Conservation (phyloP, 2,329 filamentous ascomycete genomes). For the Colletotrichum sp. region DNA sequence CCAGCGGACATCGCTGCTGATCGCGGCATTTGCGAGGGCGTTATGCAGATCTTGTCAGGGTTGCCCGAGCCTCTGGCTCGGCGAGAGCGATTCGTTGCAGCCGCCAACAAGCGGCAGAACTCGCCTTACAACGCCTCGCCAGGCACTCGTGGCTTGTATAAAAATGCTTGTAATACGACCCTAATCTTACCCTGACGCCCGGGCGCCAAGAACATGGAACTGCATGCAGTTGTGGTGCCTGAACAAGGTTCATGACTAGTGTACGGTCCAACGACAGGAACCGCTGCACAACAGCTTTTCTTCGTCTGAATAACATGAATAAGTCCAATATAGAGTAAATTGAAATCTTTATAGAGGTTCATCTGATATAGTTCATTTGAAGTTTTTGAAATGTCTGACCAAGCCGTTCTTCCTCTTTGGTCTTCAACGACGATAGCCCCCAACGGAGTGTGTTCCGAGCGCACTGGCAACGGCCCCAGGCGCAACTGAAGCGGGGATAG, state of each 20-base stretch:
- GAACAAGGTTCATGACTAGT: constrained; percentile 18
- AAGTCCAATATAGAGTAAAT: neutral
- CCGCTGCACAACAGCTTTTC: neutral
- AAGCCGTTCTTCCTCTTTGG: neutral
- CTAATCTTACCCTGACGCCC: constrained; percentile 7
- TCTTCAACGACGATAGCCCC: neutral
- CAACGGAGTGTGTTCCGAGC: neutral
- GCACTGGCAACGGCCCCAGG: neutral
- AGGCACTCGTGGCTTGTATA: neutral
- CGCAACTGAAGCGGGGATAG: constrained; percentile 7
- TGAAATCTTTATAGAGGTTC: neutral
- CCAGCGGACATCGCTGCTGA: neutral
- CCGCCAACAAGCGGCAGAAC: neutral
- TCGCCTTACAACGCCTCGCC: neutral
- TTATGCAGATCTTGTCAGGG: constrained; percentile 4
- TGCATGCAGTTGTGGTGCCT: neutral
- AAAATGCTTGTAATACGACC: constrained; percentile 5
- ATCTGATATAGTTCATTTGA: neutral
- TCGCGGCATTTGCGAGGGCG: constrained; percentile 7
- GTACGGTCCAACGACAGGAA: neutral
- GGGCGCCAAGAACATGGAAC: neutral
- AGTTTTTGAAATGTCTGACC: neutral
- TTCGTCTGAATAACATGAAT: neutral
- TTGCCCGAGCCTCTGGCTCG: neutral
- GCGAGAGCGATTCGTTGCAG: constrained; percentile 1